Evolutionary conservation across 371 early-diverging fungal genomes (phyloP).

Genomic region (Zychaea mexicana): DNA sequence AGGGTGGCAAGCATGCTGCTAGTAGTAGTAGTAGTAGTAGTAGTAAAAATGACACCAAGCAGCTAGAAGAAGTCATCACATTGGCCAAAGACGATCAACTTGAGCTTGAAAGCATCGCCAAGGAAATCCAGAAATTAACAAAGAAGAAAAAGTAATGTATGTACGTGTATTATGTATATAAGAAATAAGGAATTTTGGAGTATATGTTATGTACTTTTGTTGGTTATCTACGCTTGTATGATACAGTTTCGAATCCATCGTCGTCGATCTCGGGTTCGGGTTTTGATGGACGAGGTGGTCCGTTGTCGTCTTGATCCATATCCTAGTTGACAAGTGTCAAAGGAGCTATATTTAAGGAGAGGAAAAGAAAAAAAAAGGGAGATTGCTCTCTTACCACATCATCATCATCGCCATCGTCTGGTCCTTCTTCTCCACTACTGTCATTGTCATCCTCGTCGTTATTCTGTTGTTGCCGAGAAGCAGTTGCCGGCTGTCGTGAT

Average conservation of each 20-base stretch:
- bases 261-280: conserved; percentile 17
- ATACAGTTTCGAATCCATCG: conserved; percentile 17
- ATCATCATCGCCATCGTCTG: conserved; percentile 26
- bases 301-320: conserved; percentile 13
- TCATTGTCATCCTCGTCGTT: conserved; percentile 20
- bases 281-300: background rate
- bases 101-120: conserved; percentile 12
- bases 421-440: conserved; percentile 40
- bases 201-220: too few species aligned
- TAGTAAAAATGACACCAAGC: too few species aligned
- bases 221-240: conserved; percentile 11
- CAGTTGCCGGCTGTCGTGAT: conserved; percentile 19
- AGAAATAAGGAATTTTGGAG: too few species aligned
- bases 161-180: background rate
- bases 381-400: conserved; percentile 1
- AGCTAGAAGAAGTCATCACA: background rate
- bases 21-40: too few species aligned
- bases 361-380: background rate
- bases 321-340: background rate
- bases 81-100: conserved; percentile 8
- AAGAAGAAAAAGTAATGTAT: background rate
- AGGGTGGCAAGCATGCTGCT: background rate
- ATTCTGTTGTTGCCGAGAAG: conserved; percentile 30
- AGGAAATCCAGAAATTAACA: conserved; percentile 9
- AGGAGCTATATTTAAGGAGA: background rate